Base-by-base conservation (phyloP, 2,329 filamentous ascomycete species). In the Lomentospora prolificans region DNA sequence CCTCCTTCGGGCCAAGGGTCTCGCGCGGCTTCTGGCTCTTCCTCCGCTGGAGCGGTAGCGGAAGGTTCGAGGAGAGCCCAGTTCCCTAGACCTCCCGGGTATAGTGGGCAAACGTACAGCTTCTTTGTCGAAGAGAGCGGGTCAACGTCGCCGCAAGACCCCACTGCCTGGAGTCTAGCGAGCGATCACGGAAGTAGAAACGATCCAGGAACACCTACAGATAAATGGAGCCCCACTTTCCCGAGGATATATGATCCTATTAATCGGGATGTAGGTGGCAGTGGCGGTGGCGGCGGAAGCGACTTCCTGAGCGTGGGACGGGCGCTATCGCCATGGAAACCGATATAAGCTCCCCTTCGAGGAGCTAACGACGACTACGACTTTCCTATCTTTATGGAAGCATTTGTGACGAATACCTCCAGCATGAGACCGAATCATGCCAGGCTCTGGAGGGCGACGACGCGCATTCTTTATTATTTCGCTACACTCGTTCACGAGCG, bases 21-120 rank as follows among this genome's bases (percentile, higher is more conserved):
- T 4, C n/a, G 36, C 31, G n/a, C 5, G 2, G 14, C 8, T 3
- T 39, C 39, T 2, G 19, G 41, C 6, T 24, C 36, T 5, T 14
- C 57, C 46, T 33, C 52, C 17, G 22, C 27, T 9, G 28, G 4
- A 3, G 17, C 24, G 3, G 25, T 14, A 14, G 53, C 24, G 41
- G 53, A 59, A 31, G 27, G 46, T 57, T 24, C n/a, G 55, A 50
- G 22, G 54, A 53, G 10, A 50, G 60, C 9, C 25, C 41, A 60
- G 14, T 69, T 64, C 64, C 66, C 65, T 2, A 61, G 64, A 58
- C 65, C 65, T 36, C 65, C 66, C 1, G 64, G 63, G 5, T 62
- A 64, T 53, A 56, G 51, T 1, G 62, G 62, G 2, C 60, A 60
- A 53, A 56, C 61, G 17, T 64, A 63, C 53, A 64, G 61, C 39